Evolutionary conservation across 805 yeast species (phyloP), one percentile per base, ranked within the genome.

Genomic region (Wickerhamomyces bisporus): DNA sequence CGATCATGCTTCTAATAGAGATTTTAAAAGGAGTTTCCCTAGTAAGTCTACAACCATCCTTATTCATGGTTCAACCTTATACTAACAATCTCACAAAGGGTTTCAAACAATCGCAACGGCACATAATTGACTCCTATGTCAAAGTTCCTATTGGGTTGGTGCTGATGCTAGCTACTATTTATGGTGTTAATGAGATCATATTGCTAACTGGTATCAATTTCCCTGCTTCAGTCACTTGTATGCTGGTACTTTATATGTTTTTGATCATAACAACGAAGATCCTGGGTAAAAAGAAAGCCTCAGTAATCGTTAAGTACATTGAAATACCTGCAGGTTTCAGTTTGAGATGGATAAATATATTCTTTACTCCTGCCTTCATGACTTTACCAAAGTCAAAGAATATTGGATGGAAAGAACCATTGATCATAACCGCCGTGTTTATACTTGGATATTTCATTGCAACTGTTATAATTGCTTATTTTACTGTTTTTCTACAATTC

Each of bases 341-440:
- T 2, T 65, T 84, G 35, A 68, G 81, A 39, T 84, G 93, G 91
- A 85, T 85, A 60, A 82, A 81, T 54, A 71, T 81, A 6, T 82
- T 79, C 53, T 85, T 84, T 65, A 77, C 86, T 1, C 91, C 93
- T 1, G 79, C 88, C 0, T 84, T 85, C 52, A 75, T 84, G 26
- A 73, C 80, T 0, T 66, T 84, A 25, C 91, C 91, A 0, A 65
- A 83, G 37, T 73, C 86, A 11, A 71, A 73, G n/a, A 72, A 73
- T 43, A 79, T 85, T 34, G 65, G 79, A 14, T 79, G 79, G 30
- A 72, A 70, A 17, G 91, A 84, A 48, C 85, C 86, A 10, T 65
- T 81, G 48, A 79, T 79, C 36, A 84, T 84, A 26, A 86, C 84
- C 1, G 91, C 79, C 0, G 84, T 83, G 6, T 85, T 83, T 48